Evolutionary conservation across 2,329 filamentous ascomycete species (phyloP).

Genomic region (Fusarium sp.): DNA sequence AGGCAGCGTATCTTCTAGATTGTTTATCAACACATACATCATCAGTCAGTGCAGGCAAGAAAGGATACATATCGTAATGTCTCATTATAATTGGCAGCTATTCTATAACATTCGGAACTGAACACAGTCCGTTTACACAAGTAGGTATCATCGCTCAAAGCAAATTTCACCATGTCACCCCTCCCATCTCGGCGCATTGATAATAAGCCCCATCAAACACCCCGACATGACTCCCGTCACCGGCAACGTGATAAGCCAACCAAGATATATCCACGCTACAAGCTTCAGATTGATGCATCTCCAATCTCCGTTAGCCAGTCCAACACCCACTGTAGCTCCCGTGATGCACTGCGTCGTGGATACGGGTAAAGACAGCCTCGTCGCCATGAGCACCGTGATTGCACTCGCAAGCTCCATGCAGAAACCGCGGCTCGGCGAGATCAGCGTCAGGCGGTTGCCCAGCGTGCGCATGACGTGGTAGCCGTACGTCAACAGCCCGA

Average conservation of each 20-base stretch:
- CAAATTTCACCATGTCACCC: conserved; percentile 4
- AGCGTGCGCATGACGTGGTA: conserved; percentile 76
- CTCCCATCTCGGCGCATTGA: conserved; percentile 64
- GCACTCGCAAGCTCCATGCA: conserved; percentile 72
- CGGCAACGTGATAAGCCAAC: conserved; percentile 66
- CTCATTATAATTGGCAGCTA: too few relatives aligned
- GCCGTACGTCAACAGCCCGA: conserved; percentile 71
- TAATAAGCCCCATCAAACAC: conserved; percentile 65
- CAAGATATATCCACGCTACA: conserved; percentile 68
- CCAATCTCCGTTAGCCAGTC: conserved; percentile 70
- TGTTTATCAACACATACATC: too few relatives aligned
- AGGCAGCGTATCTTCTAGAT: too few relatives aligned
- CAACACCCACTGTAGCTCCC: conserved; percentile 73
- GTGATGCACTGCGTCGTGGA: conserved; percentile 76
- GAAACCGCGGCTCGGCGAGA: conserved; percentile 71
- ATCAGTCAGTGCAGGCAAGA: too few relatives aligned
- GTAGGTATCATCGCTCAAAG: conserved; percentile 19
- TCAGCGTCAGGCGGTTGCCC: conserved; percentile 71
- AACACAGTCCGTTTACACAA: not conserved
- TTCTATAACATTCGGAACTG: too few relatives aligned
- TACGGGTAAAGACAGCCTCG: conserved; percentile 67
- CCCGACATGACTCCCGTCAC: conserved; percentile 65
- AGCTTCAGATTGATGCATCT: conserved; percentile 73
- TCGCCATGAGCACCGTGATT: conserved; percentile 72
- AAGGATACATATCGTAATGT: too few relatives aligned